Percentiles rank a stretch among this genome's conserved stretches.
Evolutionary conservation across 2,329 filamentous ascomycete species (phyloP).

Genomic region (Fusarium dimerum): DNA sequence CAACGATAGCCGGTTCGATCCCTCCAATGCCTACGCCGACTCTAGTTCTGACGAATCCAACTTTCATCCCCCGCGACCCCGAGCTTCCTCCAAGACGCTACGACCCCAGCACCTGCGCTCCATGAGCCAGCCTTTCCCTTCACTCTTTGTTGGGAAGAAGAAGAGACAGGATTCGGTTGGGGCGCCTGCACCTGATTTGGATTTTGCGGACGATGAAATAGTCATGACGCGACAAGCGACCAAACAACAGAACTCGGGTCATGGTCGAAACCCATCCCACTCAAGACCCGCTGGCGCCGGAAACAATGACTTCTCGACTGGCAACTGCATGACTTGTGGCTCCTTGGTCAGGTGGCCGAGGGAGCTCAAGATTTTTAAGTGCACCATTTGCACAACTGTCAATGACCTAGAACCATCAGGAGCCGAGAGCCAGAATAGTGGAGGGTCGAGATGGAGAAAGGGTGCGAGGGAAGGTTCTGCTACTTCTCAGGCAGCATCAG

Average conservation of each 20-base stretch:
- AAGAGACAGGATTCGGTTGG: constrained; percentile 49
- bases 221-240: constrained; percentile 27
- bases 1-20: constrained; percentile 24
- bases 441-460: constrained; percentile 21
- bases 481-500: constrained; percentile 7
- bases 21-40: constrained; percentile 35
- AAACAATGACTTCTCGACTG: constrained; percentile 63
- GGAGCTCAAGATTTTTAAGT: constrained; percentile 73
- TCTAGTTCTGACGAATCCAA: constrained; percentile 49
- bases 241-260: constrained; percentile 20
- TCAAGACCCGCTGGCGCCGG: constrained; percentile 35
- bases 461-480: constrained; percentile 20
- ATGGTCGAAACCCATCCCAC: constrained; percentile 23
- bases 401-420: constrained; percentile 64
- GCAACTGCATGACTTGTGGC: constrained; percentile 84
- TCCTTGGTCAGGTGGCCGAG: constrained; percentile 78
- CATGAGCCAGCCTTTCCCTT: constrained; percentile 78
- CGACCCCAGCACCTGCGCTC: constrained; percentile 50
- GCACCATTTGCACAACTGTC: constrained; percentile 80
- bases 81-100: constrained; percentile 18
- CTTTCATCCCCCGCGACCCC: constrained; percentile 30
- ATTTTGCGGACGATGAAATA: constrained; percentile 31
- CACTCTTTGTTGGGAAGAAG: constrained; percentile 63
- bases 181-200: constrained; percentile 35
- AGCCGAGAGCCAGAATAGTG: constrained; percentile 22